Base-by-base conservation (phyloP, 768 basidiomycete species). In the Agaricus subrufescens region DNA sequence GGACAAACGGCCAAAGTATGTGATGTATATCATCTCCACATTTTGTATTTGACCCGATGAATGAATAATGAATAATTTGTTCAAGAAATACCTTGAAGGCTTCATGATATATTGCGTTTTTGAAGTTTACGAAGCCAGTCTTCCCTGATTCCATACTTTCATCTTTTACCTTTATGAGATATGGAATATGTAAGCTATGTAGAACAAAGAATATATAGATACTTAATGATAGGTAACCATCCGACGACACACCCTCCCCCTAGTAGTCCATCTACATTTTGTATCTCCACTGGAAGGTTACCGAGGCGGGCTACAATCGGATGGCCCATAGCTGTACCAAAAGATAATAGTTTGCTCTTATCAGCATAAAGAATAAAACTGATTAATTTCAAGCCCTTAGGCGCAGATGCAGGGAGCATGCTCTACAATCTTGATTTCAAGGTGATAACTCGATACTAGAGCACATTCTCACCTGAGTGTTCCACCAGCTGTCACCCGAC, bases 201-300 rank as follows among this genome's bases (percentile, higher is more conserved):
- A 19, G 19, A 19, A 19, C 19, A 19, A 19, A 19, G 19, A 19
- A 19, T 19, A 19, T 19, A 25, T 37, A 42, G 4, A 58, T 7
- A 58, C 60, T 59, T 12, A 62, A 74, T 69, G 30, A 74, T 65
- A 8, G 71, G 73, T 23, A 74, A 58, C 68, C 63, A 74, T 1
- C 74, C 72, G 9, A 76, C 70, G n/a, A 75, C 42, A 14, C 57
- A 58, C 1, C 69, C 68, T n/a, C 73, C 73, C n/a, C 68, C 69
- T 31, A 31, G 31, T 34, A 65, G 11, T 2, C 69, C 66, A 44
- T 62, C 43, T 10, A 69, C 57, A 58, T 75, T 76, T 3, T 62
- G 50, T 15, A 75, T 68, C 1, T 66, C 50, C 4, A 62, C 46
- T 2, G 68, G 66, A 5, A 77, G 52, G 56, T 72, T 73, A 1